Evolutionary conservation across 352 stramenopile species (phyloP), one percentile per base, ranked within the genome.

Genomic region (Pythium aquatile): DNA sequence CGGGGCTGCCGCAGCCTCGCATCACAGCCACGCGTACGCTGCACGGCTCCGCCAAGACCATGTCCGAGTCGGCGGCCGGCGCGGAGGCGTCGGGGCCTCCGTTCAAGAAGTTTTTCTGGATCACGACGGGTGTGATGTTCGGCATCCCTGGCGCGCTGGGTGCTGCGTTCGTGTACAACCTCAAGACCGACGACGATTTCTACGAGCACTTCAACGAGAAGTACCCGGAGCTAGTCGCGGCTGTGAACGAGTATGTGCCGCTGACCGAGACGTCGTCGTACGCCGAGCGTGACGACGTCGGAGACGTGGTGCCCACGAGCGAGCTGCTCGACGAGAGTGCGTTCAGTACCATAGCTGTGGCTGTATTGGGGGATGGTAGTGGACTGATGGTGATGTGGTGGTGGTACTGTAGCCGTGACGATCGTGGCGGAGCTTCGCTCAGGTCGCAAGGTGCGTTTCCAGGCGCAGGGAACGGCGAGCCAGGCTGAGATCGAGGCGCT

Each of bases 191-290:
- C 69, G 79, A 91, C 63, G 80, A 87, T 58, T 94, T 94, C 66
- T 91, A 91, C 72, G 81, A 73, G 67, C 81, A 94, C 61, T 94
- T 94, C 58, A 89, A 86, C 48, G 79, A 87, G 62, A 83, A 86
- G 13, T 94, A 93, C 72, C 86, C 86, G 14, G 82, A 94, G 5
- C 55, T 94, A 2, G 80, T 94, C 29, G 75, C 77, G 13, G 62
- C 68, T 9, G 87, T 94, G 55, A 79, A 91, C 61, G 65, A 77
- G 49, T 88, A 88, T 63, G 68, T 90, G 20, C 74, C 80, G 55
- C 69, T 94, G 28, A 81, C 85, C 48, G 79, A 87, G 65, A 55
- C 68, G 6, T 52, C 73, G 49, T 70, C 79, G 37, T 68, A 87
- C 29, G 75, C 78, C 4, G 74, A 63, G 35, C 86, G 86, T 33